Conservation (phyloP, 257 asterid genomes). For the Gentiana straminea region DNA sequence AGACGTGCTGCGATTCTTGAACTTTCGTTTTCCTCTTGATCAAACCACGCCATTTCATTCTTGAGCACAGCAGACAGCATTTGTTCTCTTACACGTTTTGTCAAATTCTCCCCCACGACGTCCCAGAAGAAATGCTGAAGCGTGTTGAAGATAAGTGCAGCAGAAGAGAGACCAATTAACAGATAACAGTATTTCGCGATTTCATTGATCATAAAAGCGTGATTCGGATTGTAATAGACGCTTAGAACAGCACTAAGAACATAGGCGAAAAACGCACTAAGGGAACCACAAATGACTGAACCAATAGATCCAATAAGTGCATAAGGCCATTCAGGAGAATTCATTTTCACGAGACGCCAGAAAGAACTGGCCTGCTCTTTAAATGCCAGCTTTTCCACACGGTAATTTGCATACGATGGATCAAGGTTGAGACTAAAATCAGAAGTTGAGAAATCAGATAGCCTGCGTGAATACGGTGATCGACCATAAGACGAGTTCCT, state of each 20-base stretch:
- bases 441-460: constrained; percentile 86
- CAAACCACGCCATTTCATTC: constrained; percentile 93
- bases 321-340: constrained; percentile 83
- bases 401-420: constrained; percentile 50
- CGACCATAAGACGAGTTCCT: constrained; percentile 81
- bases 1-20: constrained; percentile 78
- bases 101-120: constrained; percentile 76
- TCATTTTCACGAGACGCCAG: constrained; percentile 81
- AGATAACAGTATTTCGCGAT: constrained; percentile 86
- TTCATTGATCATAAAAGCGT: constrained; percentile 54
- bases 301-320: constrained; percentile 81
- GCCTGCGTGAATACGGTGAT: constrained; percentile 79
- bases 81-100: constrained; percentile 75
- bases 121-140: constrained; percentile 92
- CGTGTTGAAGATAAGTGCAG: constrained; percentile 81
- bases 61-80: constrained; percentile 73
- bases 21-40: constrained; percentile 85
- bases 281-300: constrained; percentile 76
- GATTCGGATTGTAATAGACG: constrained; percentile 73
- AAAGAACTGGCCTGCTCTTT: constrained; percentile 87
- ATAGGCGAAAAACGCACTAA: constrained; percentile 86
- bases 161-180: constrained; percentile 78
- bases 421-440: constrained; percentile 80
- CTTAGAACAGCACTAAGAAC: constrained; percentile 87
- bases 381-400: constrained; percentile 71